Evolutionary conservation across 768 basidiomycete species (phyloP).

Genomic region (Lepiota subincarnata): DNA sequence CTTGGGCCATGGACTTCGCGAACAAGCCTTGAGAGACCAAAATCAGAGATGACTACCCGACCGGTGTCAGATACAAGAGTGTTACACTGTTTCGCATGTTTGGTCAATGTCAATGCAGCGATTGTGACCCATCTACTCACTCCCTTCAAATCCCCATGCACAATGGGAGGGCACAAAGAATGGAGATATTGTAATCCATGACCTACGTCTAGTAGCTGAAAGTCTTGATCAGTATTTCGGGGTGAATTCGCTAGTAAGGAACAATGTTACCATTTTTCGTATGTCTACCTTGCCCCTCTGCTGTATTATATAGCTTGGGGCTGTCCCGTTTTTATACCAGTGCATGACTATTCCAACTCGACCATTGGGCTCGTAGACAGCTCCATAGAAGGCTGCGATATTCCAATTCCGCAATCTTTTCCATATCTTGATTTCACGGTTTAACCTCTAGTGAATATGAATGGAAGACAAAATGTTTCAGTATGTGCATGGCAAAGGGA

Average conservation of each 20-base stretch:
- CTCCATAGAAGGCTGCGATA: constrained; percentile 37
- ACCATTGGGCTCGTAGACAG: constrained; percentile 28
- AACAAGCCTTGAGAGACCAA: constrained; percentile 28
- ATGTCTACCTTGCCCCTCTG: constrained; percentile 14
- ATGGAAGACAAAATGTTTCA: background rate
- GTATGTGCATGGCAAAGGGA: background rate
- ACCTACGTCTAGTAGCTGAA: constrained; percentile 34
- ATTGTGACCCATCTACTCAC: constrained; percentile 21
- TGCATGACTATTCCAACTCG: constrained; percentile 35
- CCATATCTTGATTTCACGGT: constrained; percentile 38
- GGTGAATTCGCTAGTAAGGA: background rate
- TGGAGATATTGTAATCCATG: constrained; percentile 36
- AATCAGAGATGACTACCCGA: constrained; percentile 25
- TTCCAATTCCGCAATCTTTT: constrained; percentile 36
- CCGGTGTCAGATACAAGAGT: constrained; percentile 33
- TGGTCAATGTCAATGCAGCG: background rate
- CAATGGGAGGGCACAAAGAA: constrained; percentile 31
- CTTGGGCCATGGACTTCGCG: constrained; percentile 22
- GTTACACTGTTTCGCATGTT: constrained; percentile 23
- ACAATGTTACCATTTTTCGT: constrained; percentile 15
- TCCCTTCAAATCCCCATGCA: constrained; percentile 41
- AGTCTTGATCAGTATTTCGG: background rate
- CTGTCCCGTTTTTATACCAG: constrained; percentile 32
- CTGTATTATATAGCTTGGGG: constrained; percentile 18
- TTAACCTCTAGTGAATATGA: constrained; percentile 28